Percentiles rank a stretch among this genome's conserved stretches.
Evolutionary conservation across 768 basidiomycete species (phyloP).

Genomic region (Russula dissimulans): DNA sequence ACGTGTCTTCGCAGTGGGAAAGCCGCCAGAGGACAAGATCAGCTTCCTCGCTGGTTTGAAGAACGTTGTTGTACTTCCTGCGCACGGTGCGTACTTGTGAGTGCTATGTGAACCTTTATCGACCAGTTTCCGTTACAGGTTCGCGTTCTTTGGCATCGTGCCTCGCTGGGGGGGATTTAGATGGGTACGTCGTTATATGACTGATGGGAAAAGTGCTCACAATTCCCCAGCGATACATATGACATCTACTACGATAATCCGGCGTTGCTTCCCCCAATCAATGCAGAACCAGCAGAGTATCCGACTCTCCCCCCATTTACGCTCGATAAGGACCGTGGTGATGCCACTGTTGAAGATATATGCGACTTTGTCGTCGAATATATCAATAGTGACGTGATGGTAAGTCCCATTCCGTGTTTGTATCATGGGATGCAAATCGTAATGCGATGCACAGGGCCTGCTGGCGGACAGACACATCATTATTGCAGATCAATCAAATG

Average conservation of each 20-base stretch:
- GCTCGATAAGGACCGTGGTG: constrained; percentile 23
- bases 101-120: neutral
- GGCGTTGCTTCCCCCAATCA: constrained; percentile 43
- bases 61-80: constrained; percentile 24
- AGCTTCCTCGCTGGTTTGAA: constrained; percentile 20
- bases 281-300: constrained; percentile 42
- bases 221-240: constrained; percentile 46
- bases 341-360: constrained; percentile 58
- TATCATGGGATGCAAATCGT: neutral
- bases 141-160: constrained; percentile 55
- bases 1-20: constrained; percentile 25
- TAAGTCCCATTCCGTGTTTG: constrained; percentile 26
- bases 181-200: constrained; percentile 41
- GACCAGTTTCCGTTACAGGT: constrained; percentile 30
- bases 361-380: constrained; percentile 79
- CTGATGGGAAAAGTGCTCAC: neutral
- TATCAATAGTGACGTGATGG: constrained; percentile 74
- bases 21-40: constrained; percentile 20
- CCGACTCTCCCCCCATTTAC: constrained; percentile 20
- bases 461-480: constrained; percentile 57
- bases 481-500: constrained; percentile 72
- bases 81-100: neutral
- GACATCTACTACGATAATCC: constrained; percentile 45
- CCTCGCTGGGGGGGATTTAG: constrained; percentile 71
- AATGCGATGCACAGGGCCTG: constrained; percentile 41